These are phyloP conservation scores for Cytospora piceicola DNA, from an alignment of 2,329 filamentous ascomycete species.

Conservation along the genomic window DNA sequence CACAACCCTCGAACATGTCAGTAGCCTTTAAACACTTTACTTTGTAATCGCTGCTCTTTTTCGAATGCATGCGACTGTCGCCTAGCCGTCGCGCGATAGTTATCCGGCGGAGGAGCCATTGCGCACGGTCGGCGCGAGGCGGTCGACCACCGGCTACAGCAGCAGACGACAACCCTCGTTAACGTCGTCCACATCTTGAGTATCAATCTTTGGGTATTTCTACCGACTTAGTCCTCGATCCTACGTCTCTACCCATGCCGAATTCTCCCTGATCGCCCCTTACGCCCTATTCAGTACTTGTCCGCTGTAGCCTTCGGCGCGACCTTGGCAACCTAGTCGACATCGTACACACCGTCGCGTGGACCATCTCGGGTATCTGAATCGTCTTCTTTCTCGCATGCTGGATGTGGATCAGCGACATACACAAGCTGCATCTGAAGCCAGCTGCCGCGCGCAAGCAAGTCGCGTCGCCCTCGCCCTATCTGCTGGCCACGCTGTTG, in stretches of 20 bases:
- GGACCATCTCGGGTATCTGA: neutral
- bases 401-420: neutral
- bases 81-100: slow-evolving; percentile 4
- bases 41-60: neutral
- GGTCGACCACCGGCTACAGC: neutral
- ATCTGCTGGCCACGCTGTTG: neutral
- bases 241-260: neutral
- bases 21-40: neutral
- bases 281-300: neutral
- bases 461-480: neutral
- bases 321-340: neutral
- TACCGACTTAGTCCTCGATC: neutral
- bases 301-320: neutral
- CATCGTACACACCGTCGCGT: neutral
- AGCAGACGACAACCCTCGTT: neutral
- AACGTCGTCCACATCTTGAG: neutral
- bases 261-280: neutral
- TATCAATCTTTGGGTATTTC: neutral
- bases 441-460: neutral
- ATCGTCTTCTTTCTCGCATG: neutral
- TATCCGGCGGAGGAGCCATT: slow-evolving; percentile 7
- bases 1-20: neutral
- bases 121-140: slow-evolving; percentile 17
- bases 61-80: slow-evolving; percentile 9
- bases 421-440: neutral